phyloP scores from a whole-genome alignment of 208 protist genomes.

The Vickermania spadyakhi region DNA sequence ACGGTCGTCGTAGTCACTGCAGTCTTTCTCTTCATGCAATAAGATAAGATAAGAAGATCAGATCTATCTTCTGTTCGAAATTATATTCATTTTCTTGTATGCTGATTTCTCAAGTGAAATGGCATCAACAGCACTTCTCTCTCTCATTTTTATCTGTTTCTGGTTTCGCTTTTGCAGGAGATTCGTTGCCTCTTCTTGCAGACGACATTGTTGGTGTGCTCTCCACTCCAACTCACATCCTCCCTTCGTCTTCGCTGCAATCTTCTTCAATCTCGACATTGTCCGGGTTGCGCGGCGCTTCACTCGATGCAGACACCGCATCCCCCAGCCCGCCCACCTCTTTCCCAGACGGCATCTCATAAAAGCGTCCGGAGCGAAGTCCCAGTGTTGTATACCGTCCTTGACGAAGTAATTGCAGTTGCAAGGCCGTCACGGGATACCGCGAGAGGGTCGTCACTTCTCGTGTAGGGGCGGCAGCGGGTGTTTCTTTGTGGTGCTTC shows the following conservation, averaged over 20 bases:
- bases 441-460: not conserved
- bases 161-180: no score
- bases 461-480: not conserved
- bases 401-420: not conserved
- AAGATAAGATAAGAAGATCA: no score
- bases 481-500: not conserved
- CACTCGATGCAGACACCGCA: not conserved
- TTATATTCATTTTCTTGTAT: no score
- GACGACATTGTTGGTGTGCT: no score
- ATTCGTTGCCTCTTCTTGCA: no score
- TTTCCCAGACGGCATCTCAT: no score
- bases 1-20: no score
- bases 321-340: not conserved
- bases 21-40: no score
- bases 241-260: not conserved
- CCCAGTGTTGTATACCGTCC: not conserved
- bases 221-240: not conserved
- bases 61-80: no score
- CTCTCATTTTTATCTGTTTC: no score
- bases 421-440: not conserved
- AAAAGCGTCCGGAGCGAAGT: not conserved
- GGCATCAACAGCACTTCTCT: no score
- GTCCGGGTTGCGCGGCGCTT: not conserved
- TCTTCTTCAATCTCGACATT: not conserved
- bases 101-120: no score